These are phyloP conservation scores for Sechiopsis laciniata DNA, from an alignment of 306 rosid genomes.

Conservation along the genomic window DNA sequence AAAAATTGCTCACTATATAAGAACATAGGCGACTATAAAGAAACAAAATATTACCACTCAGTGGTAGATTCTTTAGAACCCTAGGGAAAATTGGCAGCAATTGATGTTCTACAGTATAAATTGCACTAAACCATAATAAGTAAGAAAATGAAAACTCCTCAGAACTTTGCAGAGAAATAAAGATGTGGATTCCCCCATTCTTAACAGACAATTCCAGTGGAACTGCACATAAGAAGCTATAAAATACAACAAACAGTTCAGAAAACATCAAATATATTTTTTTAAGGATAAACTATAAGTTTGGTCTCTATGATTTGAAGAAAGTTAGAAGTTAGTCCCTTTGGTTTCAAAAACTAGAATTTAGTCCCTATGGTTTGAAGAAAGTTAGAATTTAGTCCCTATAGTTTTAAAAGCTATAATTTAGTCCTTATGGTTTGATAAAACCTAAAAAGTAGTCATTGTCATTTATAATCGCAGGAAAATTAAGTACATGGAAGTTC, in stretches of 20 bases:
- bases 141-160: background rate
- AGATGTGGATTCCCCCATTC: background rate
- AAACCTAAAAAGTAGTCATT: no score
- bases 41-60: background rate
- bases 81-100: background rate
- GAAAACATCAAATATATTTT: conserved; percentile 10
- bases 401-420: no score
- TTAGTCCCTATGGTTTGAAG: no score
- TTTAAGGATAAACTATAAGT: no score
- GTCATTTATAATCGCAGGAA: no score
- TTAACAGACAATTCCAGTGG: background rate
- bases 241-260: background rate
- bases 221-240: background rate
- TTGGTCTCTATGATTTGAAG: no score
- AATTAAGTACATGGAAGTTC: no score
- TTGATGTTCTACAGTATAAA: background rate
- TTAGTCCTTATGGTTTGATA: no score
- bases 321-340: no score
- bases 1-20: background rate
- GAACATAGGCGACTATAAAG: background rate
- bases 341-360: no score
- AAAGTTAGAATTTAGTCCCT: no score
- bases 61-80: conserved; percentile 15
- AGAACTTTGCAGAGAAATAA: background rate
- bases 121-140: conserved; percentile 1